Evolutionary conservation across 2,329 filamentous ascomycete species (phyloP).

Genomic region (Grosmannia huntii): DNA sequence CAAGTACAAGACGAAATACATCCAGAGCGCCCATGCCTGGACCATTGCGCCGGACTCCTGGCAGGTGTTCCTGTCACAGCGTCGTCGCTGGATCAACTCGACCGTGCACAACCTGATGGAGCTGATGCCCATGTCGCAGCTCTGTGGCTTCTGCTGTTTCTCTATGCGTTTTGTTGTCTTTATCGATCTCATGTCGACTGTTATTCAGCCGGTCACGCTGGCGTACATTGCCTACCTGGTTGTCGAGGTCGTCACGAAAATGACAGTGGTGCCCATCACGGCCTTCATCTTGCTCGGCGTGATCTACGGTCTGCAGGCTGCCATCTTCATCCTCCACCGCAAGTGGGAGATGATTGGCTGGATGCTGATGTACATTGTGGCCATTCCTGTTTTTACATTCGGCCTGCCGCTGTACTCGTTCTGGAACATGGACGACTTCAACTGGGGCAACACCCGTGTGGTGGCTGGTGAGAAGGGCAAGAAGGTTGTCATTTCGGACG

Average conservation of each 20-base stretch:
- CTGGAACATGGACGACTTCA: constrained; percentile 99
- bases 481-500: constrained; percentile 86
- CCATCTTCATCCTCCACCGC: constrained; percentile 91
- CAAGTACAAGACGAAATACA: constrained; percentile 98
- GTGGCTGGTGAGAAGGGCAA: constrained; percentile 88
- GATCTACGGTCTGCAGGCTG: constrained; percentile 93
- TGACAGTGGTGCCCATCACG: constrained; percentile 61
- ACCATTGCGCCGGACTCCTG: constrained; percentile 94
- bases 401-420: constrained; percentile 87
- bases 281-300: constrained; percentile 83
- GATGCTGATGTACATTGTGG: constrained; percentile 93
- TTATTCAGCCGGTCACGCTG: constrained; percentile 83
- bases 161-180: constrained; percentile 98
- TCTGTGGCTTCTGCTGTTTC: constrained; percentile 99
- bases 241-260: constrained; percentile 51
- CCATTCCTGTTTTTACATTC: constrained; percentile 84
- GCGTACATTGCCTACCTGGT: constrained; percentile 86
- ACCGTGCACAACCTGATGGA: constrained; percentile 97
- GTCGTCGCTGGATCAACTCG: constrained; percentile 99
- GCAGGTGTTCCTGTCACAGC: constrained; percentile 90
- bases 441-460: constrained; percentile 97
- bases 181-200: constrained; percentile 78
- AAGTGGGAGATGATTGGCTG: constrained; percentile 99
- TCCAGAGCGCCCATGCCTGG: constrained; percentile 84
- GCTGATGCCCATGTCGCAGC: constrained; percentile 80